Percentiles rank a stretch among this genome's conserved stretches.
These are phyloP conservation scores for Parasitella parasitica DNA, from an alignment of 371 early-diverging fungal genomes.

Conservation along the genomic window DNA sequence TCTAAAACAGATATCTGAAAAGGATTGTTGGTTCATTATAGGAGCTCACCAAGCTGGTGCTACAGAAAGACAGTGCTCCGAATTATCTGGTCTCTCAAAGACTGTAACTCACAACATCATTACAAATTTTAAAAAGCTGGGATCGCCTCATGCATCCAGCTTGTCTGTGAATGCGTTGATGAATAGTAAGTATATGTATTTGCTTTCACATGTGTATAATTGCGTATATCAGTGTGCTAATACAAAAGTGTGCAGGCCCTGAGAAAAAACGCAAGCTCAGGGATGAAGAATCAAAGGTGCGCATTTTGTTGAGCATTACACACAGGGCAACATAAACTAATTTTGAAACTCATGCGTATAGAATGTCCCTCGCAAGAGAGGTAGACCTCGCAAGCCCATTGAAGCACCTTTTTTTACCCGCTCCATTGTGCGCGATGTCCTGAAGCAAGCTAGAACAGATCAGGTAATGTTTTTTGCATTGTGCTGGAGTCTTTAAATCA, in stretches of 20 bases:
- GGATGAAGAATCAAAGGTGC: background rate
- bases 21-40: constrained; percentile 41
- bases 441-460: constrained; percentile 13
- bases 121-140: constrained; percentile 38
- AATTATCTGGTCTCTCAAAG: constrained; percentile 40
- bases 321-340: no score
- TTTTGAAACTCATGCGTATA: background rate
- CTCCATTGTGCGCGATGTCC: constrained; percentile 1
- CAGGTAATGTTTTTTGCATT: constrained; percentile 7
- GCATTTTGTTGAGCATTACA: no score
- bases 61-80: constrained; percentile 39
- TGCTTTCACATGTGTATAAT: background rate
- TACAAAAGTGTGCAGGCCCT: background rate
- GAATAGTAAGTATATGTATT: background rate
- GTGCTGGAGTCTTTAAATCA: background rate
- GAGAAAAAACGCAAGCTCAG: constrained; percentile 4
- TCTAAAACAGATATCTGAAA: constrained; percentile 4
- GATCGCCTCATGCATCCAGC: constrained; percentile 34
- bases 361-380: constrained; percentile 27
- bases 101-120: constrained; percentile 42
- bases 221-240: no score
- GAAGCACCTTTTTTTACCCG: constrained; percentile 19
- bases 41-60: constrained; percentile 54
- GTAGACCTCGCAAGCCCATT: constrained; percentile 29
- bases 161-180: constrained; percentile 8